Conservation (phyloP, 176 grass and related monocot genomes). For the Pontederia paniculata region DNA sequence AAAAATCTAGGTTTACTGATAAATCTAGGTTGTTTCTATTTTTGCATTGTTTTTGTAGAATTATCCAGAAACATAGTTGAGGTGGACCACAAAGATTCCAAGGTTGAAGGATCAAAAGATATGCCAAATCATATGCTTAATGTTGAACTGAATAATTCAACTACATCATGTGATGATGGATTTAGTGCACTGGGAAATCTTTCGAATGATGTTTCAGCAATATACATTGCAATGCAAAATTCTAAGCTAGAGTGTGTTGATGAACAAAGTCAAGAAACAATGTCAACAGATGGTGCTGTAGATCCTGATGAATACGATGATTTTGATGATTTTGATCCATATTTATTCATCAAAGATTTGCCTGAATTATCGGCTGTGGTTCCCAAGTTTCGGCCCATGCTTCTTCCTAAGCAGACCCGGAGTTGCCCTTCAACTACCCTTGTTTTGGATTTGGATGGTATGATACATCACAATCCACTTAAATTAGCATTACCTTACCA, state of each 20-base stretch:
- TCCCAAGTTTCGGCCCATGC: conserved; percentile 75
- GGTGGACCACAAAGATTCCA: not conserved
- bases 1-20: too few species aligned
- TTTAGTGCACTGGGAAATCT: conserved; percentile 64
- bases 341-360: conserved; percentile 72
- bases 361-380: conserved; percentile 80
- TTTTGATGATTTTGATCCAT: conserved; percentile 78
- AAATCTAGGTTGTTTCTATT: not conserved
- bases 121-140: conserved; percentile 8
- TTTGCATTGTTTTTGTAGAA: not conserved
- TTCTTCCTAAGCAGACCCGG: conserved; percentile 90
- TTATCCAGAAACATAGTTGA: not conserved
- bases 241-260: conserved; percentile 73
- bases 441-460: conserved; percentile 97
- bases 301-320: conserved; percentile 57
- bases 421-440: conserved; percentile 78
- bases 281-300: conserved; percentile 47
- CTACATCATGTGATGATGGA: conserved; percentile 34
- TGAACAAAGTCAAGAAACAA: conserved; percentile 71
- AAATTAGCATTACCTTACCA: not conserved
- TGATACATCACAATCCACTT: not conserved
- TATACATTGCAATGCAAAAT: conserved; percentile 80
- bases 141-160: conserved; percentile 25
- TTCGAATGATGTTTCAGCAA: conserved; percentile 80
- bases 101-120: conserved; percentile 5